Evolutionary conservation across 495 filamentous ascomycete species (phyloP), one percentile per base, ranked within the genome.

Genomic region (Lophiostoma macrostomum): DNA sequence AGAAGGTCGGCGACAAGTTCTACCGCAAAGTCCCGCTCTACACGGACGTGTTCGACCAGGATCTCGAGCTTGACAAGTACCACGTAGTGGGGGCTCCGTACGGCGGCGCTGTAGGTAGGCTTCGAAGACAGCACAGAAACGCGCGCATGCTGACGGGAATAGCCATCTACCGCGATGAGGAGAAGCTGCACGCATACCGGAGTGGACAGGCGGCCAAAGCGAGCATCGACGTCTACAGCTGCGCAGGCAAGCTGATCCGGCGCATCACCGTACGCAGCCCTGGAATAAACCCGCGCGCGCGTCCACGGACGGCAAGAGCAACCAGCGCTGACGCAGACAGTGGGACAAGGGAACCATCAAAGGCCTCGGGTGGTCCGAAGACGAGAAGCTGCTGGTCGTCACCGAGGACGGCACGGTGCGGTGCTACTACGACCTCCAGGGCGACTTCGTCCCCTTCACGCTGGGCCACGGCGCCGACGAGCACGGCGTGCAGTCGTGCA

Each of bases 361-460:
- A 66, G 90, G 90, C 8, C 76, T 97, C 14, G 93, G 93, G 16
- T 98, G 93, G 93, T 96, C 91, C 28, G 93, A 95, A 64, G 89
- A 96, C 58, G 93, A 98, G 76, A 88, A 89, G 68, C 78, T 98
- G 13, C 73, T 98, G 6, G 85, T 95, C 3, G 82, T 96, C 41
- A 87, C 89, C 3, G 81, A 86, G 50, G 93, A 97, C 63, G 93
- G 93, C 43, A 90, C 83, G 7, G 91, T 97, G 23, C 77, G 90
- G 50, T 91, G 87, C 65, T 98, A 97, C 65, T 88, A 86, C 63
- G 88, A 95, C 63, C 71, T 98, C 27, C 85, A 95, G 68, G 87
- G 87, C 32, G 91, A 97, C 60, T 98, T 98, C 68, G 88, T 84
- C 2, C 90, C 95, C 54, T 98, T 97, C 69, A 88, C 87, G n/a